These are phyloP conservation scores for Ophiostoma quercus DNA, from an alignment of 2,329 filamentous ascomycete species.

Conservation along the genomic window DNA sequence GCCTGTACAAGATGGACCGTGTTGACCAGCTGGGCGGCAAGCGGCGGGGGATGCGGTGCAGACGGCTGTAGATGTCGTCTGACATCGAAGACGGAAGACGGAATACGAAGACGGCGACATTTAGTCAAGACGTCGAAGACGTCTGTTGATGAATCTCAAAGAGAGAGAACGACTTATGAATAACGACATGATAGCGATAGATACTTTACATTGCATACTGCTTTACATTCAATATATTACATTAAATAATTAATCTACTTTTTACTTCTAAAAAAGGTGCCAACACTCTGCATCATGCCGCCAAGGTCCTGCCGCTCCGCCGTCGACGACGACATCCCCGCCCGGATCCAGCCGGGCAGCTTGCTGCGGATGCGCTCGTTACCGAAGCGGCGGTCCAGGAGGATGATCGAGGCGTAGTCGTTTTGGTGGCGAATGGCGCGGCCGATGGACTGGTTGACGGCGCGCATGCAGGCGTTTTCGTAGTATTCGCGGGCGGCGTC, in stretches of 20 bases:
- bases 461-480: constrained; percentile 92
- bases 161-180: background rate
- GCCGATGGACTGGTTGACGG: constrained; percentile 94
- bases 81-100: too few species aligned
- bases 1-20: constrained; percentile 27
- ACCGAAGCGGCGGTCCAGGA: constrained; percentile 78
- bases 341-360: constrained; percentile 82
- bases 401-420: constrained; percentile 86
- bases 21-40: constrained; percentile 25
- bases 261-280: constrained; percentile 50
- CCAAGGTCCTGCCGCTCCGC: constrained; percentile 47
- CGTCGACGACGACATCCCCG: constrained; percentile 48
- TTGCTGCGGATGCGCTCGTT: constrained; percentile 68
- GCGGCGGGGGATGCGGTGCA: constrained; percentile 4
- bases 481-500: constrained; percentile 72
- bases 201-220: background rate
- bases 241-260: background rate
- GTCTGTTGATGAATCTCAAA: too few species aligned
- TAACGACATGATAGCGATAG: constrained; percentile 9
- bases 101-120: background rate
- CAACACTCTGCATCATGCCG: constrained; percentile 54
- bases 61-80: too few species aligned
- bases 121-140: background rate
- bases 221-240: background rate
- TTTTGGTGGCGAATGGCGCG: constrained; percentile 80